Evolutionary conservation across 179 eudicot species (phyloP), one percentile per base, ranked within the genome.

Genomic region (Vitellaria paradoxa): DNA sequence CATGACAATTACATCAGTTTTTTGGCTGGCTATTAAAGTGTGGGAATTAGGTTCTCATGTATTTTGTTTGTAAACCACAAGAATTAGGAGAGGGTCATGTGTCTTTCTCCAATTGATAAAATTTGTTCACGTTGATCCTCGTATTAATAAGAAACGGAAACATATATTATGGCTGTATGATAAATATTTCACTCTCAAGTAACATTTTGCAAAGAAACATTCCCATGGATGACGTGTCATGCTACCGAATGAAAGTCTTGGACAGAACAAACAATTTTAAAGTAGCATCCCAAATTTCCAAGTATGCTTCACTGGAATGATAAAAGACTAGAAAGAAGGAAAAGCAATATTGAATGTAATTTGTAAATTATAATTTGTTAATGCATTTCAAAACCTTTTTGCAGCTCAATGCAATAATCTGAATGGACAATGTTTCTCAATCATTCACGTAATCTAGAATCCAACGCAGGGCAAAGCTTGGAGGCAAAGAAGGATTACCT

Each of bases 401-500:
- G 61, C 46, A 50, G 61, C 65, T 15, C 14, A 60, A 21, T 57
- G 50, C 20, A 74, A 14, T 49, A 20, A 61, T 64, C 21, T 21
- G 21, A 9, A 20, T 6, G n/a, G 10, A 26, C 3, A 69, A 12
- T 49, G 59, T 21, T 26, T 47, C 40, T 26, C 70, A 5, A 63
- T 50, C 70, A 20, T 17, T 73, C 40, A 21, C 26, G 59, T 26
- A 17, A 15, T 26, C 46, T 50, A 7, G 62, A 49, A 42, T 75
- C 56, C 24, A 74, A 64, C 24, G 49, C 23, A 63, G 60, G 24
- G 24, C 11, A 50, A 62, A 75, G 26, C 42, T 75, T 75, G 69
- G 59, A 62, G 20, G 59, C 14, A 14, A 65, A 30, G 40, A 30
- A 59, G 30, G 45, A 57, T 70, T 80, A 81, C 78, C 85, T 82